Evolutionary conservation across 805 yeast species (phyloP), one percentile per base, ranked within the genome.

Genomic region (Lipomyces yamadae): DNA sequence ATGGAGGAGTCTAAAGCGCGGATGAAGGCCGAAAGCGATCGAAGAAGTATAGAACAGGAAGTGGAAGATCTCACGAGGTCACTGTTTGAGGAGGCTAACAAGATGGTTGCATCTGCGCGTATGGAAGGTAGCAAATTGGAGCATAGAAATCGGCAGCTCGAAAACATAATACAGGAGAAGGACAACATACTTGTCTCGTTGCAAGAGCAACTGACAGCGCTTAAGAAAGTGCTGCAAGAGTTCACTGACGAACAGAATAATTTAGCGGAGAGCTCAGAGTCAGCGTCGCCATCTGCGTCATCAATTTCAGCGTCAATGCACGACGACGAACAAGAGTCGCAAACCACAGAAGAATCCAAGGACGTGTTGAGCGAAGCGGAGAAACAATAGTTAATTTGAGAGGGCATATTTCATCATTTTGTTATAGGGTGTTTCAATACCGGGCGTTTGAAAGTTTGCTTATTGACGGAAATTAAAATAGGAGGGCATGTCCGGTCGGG

Each of bases 61-160:
- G 89, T 91, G 48, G 95, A 90, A 74, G 96, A 91, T 52, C 78
- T 91, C 58, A 85, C 92, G 0, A 91, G 88, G 1, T 86, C 92
- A 0, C 78, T 91, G 39, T 91, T 91, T 74, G 89, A 86, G 69
- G 95, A 92, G 74, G 97, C 97, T 13, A 91, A 91, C 75, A 83
- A 84, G 60, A 90, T 91, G 91, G 97, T 91, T 5, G 86, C 89
- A 59, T 84, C 86, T 70, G 96, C 96, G 0, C 84, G 90, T 69
- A 81, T 84, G 65, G 89, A 86, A 66, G 84, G 88, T 4, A 83
- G 87, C 74, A 86, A 85, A 42, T 81, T 81, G 68, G 87, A 86
- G 72, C 76, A 83, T 56, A 83, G 86, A 24, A 73, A 63, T 45
- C 65, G 60, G 33, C 74, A 73, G 61, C 65, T 73, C 10, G 66